Evolutionary conservation across 2,329 filamentous ascomycete genomes (phyloP), one percentile per base, ranked within the genome.

Genomic region (Xylariaceae sp.): DNA sequence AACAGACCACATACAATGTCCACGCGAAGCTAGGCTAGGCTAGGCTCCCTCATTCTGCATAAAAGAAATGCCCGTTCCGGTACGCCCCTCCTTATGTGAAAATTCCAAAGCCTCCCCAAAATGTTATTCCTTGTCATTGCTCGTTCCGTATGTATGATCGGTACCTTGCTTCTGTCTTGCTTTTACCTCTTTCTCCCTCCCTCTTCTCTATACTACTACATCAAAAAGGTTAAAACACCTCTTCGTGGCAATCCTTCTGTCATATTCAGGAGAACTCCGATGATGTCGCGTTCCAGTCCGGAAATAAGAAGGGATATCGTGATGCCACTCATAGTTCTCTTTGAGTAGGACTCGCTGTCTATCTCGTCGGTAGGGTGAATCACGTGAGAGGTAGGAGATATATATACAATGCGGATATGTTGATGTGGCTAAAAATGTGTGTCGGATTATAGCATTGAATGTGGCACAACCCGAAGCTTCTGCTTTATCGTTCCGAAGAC

Each of bases 351-450:
- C 44, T 37, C 23, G 23, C 45, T 42, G 49, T 50, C 51, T 54
- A 53, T 42, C 50, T 51, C 44, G 44, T 50, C 37, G 50, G 43
- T 29, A 46, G 49, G 42, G 5, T 35, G 41, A 42, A 46, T 53
- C 44, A 48, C 50, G 50, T 37, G 46, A 45, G 40, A 34, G 48
- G 47, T 48, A 58, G 58, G n/a, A n/a, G n/a, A n/a, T n/a, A 8
- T 32, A 60, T 62, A 56, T 61, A 62, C 58, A 62, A 57, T 56
- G 49, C 49, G 54, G 52, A n/a, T n/a, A n/a, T n/a, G n/a, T n/a
- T n/a, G n/a, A n/a, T n/a, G n/a, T n/a, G n/a, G n/a, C n/a, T n/a
- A n/a, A n/a, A n/a, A n/a, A n/a, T n/a, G n/a, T n/a, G n/a, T n/a
- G n/a, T n/a, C n/a, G n/a, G n/a, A n/a, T n/a, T n/a, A n/a, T n/a